A percentile compares a stretch with the other conserved stretches of the same genome.
phyloP scores from a whole-genome alignment of 495 filamentous ascomycete genomes.

The Massariosphaeria phaeospora region DNA sequence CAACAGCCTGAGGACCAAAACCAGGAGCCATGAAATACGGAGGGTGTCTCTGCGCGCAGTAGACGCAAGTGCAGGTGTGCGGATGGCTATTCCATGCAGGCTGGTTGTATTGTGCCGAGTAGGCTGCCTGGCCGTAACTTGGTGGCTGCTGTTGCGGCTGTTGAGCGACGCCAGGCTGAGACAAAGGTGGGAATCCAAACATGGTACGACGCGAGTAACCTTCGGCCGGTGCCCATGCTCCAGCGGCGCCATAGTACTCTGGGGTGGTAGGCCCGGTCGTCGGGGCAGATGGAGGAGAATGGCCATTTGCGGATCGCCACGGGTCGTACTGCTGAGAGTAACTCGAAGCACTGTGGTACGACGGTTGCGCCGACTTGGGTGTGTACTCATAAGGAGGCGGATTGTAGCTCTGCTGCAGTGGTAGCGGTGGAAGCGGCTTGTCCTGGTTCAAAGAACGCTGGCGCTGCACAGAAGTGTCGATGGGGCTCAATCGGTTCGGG shows the following conservation, averaged over 20 bases:
- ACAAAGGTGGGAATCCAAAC: constrained; percentile 37
- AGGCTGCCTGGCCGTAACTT: constrained; percentile 30
- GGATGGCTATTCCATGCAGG: constrained; percentile 41
- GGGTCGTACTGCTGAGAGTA: constrained; percentile 43
- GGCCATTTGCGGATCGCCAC: constrained; percentile 53
- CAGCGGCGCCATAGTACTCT: constrained; percentile 47
- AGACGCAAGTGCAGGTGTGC: constrained; percentile 63
- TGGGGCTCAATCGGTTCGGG: constrained; percentile 56
- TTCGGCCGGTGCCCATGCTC: constrained; percentile 38
- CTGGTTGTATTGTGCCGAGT: constrained; percentile 29
- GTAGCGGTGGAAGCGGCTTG: constrained; percentile 31
- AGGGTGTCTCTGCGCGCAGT: constrained; percentile 60
- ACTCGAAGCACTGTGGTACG: constrained; percentile 20
- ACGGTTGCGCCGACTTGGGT: constrained; percentile 25
- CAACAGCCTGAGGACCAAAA: constrained; percentile 51
- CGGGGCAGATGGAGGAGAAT: constrained; percentile 64
- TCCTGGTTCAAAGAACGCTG: constrained; percentile 38
- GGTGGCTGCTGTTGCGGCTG: constrained; percentile 31
- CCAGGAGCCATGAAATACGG: constrained; percentile 59
- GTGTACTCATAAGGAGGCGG: constrained; percentile 29
- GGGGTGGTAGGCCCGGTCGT: constrained; percentile 56
- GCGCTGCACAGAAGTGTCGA: constrained; percentile 62
- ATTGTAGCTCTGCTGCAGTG: constrained; percentile 23
- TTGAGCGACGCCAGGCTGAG: constrained; percentile 30
- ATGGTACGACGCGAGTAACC: constrained; percentile 38